These are phyloP conservation scores for Candida sojae DNA, from an alignment of 1,139 yeast species.

Conservation along the genomic window DNA sequence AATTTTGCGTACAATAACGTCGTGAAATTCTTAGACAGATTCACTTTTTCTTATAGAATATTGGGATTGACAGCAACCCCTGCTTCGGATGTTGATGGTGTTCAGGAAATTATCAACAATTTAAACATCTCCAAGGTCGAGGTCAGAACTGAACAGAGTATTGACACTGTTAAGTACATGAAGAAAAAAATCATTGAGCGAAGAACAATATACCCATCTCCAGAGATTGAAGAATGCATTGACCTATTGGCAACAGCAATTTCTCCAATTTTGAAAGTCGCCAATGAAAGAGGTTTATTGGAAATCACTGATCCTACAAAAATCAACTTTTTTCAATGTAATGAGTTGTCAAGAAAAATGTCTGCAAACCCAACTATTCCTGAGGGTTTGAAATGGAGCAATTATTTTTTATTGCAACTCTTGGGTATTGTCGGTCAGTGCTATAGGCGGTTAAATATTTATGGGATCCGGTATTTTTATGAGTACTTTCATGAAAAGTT, in stretches of 20 bases:
- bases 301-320: constrained; percentile 64
- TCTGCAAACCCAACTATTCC: constrained; percentile 52
- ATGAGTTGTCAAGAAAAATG: constrained; percentile 66
- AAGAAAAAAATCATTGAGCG: constrained; percentile 67
- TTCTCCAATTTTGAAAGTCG: constrained; percentile 62
- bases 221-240: constrained; percentile 55
- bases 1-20: constrained; percentile 88
- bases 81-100: constrained; percentile 82
- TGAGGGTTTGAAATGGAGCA: constrained; percentile 73
- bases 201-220: constrained; percentile 53
- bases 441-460: constrained; percentile 66
- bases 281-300: constrained; percentile 63
- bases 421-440: constrained; percentile 78
- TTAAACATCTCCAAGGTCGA: constrained; percentile 76
- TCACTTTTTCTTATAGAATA: constrained; percentile 68
- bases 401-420: constrained; percentile 59
- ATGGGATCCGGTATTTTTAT: constrained; percentile 81
- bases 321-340: constrained; percentile 70
- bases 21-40: constrained; percentile 62
- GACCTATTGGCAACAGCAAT: constrained; percentile 52
- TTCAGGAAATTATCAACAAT: constrained; percentile 79
- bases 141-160: constrained; percentile 80
- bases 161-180: constrained; percentile 79
- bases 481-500: constrained; percentile 61
- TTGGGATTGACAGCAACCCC: constrained; percentile 97